Evolutionary conservation across 768 basidiomycete genomes (phyloP).

Genomic region (Clavulina sp.): DNA sequence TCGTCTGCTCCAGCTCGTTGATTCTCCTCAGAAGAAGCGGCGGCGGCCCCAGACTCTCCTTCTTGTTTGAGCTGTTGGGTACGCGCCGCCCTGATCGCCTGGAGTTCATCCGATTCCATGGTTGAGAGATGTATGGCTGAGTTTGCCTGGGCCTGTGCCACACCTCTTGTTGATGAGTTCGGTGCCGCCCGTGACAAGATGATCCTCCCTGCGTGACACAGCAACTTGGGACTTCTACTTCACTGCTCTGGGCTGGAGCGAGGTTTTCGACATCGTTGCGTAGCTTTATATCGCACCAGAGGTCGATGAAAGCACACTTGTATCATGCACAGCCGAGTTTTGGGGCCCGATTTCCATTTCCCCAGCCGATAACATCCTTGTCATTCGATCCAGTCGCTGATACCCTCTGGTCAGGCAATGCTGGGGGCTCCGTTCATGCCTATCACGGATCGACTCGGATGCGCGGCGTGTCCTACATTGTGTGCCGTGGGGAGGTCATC

Average conservation of each 20-base stretch:
- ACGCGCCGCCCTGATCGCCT: slow-evolving; percentile 28
- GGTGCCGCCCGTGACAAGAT: no score
- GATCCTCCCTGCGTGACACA: no score
- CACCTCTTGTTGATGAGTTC: no score
- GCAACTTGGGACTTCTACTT: no score
- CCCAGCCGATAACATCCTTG: slow-evolving; percentile 45
- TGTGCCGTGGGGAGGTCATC: slow-evolving; percentile 50
- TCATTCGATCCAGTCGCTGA: slow-evolving; percentile 86
- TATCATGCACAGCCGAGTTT: background rate
- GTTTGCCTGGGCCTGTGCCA: no score
- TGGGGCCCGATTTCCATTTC: slow-evolving; percentile 12
- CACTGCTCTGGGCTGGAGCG: no score
- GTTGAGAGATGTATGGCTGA: background rate
- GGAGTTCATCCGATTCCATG: slow-evolving; percentile 20
- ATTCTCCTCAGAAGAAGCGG: slow-evolving; percentile 28
- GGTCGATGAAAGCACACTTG: no score
- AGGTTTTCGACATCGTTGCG: no score
- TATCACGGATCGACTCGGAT: slow-evolving; percentile 45
- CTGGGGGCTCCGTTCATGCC: slow-evolving; percentile 49
- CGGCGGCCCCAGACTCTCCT: slow-evolving; percentile 16
- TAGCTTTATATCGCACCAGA: no score
- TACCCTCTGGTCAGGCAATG: slow-evolving; percentile 70
- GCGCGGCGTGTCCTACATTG: slow-evolving; percentile 56
- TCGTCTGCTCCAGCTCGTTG: slow-evolving; percentile 35
- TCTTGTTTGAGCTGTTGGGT: slow-evolving; percentile 23